phyloP scores from a whole-genome alignment of 176 grass and related monocot species.

The Areca catechu region DNA sequence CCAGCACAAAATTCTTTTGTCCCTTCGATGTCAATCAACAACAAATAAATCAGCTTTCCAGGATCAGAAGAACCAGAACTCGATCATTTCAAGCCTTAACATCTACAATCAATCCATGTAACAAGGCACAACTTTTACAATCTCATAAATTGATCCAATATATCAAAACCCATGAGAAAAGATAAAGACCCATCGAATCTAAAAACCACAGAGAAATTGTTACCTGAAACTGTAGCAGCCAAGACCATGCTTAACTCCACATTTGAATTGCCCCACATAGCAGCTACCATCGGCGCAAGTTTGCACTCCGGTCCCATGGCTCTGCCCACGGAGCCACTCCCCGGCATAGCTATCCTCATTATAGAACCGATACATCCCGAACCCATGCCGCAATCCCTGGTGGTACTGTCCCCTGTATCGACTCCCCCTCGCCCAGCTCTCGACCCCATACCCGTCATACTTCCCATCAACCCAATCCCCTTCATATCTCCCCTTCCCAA shows the following conservation, averaged over 20 bases:
- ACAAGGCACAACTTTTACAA: too few species aligned
- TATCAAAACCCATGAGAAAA: too few species aligned
- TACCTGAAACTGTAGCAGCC: conserved; percentile 17
- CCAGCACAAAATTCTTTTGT: too few species aligned
- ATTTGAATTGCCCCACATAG: conserved; percentile 18
- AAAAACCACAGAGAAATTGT: neutral
- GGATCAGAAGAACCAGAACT: too few species aligned
- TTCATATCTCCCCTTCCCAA: conserved; percentile 8
- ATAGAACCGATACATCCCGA: conserved; percentile 14
- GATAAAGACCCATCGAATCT: too few species aligned
- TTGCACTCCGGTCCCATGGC: conserved; percentile 7
- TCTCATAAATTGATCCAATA: too few species aligned
- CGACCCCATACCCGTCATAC: conserved; percentile 10
- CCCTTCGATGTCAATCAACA: too few species aligned
- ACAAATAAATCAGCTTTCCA: too few species aligned
- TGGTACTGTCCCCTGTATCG: conserved; percentile 16
- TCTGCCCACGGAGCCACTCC: conserved; percentile 16
- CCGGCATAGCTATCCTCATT: conserved; percentile 9
- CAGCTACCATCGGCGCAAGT: conserved; percentile 11
- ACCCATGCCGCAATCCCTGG: conserved; percentile 9
- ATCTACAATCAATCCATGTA: too few species aligned
- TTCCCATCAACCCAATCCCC: conserved; percentile 18
- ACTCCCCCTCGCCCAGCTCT: conserved; percentile 21
- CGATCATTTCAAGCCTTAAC: too few species aligned
- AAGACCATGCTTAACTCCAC: conserved; percentile 16